Evolutionary conservation across 768 basidiomycete genomes (phyloP).

Genomic region (Paxillus ammoniavirescens): DNA sequence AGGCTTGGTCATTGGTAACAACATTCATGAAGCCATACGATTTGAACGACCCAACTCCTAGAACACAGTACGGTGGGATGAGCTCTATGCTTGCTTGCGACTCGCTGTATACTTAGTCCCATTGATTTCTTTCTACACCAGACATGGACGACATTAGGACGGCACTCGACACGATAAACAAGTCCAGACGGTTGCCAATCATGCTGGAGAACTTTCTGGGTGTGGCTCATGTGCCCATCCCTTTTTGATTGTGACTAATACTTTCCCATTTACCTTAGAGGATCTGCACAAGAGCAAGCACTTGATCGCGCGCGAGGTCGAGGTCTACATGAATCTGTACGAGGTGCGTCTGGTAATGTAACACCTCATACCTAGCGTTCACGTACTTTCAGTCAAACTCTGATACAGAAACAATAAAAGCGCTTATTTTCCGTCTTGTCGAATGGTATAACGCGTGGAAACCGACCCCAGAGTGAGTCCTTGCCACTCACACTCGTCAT

Average conservation of each 20-base stretch:
- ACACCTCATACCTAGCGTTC: not conserved
- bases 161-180: slow-evolving; percentile 59
- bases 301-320: slow-evolving; percentile 61
- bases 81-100: not conserved
- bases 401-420: slow-evolving; percentile 48
- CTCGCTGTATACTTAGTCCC: not conserved
- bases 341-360: slow-evolving; percentile 43
- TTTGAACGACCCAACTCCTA: slow-evolving; percentile 38
- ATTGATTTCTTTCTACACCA: slow-evolving; percentile 13
- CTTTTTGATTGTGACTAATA: not conserved
- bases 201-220: slow-evolving; percentile 73
- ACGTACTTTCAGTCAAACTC: slow-evolving; percentile 37
- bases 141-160: slow-evolving; percentile 50
- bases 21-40: slow-evolving; percentile 56
- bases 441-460: slow-evolving; percentile 80
- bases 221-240: slow-evolving; percentile 28
- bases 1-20: slow-evolving; percentile 63
- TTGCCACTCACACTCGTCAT: not conserved
- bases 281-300: slow-evolving; percentile 58
- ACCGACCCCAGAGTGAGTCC: slow-evolving; percentile 59
- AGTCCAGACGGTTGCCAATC: slow-evolving; percentile 57
- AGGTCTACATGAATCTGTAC: slow-evolving; percentile 55
- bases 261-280: slow-evolving; percentile 39
- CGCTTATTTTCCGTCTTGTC: slow-evolving; percentile 57
- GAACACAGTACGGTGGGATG: slow-evolving; percentile 28